Percentiles rank a stretch among this genome's conserved stretches.
Evolutionary conservation across 495 filamentous ascomycete species (phyloP).

Genomic region (Aspergillus egyptiacus): DNA sequence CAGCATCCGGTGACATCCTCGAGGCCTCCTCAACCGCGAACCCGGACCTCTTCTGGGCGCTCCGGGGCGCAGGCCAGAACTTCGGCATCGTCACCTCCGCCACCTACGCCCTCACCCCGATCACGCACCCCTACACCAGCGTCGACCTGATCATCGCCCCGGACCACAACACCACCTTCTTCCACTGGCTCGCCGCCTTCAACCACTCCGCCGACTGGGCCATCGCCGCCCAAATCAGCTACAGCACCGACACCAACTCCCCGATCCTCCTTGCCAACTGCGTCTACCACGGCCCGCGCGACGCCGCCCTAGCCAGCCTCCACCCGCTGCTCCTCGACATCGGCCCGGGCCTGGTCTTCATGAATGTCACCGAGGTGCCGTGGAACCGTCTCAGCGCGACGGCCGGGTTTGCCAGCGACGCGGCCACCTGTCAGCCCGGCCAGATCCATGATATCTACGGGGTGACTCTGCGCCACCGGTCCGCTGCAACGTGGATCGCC

Average conservation of each 20-base stretch:
- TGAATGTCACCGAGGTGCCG: neutral
- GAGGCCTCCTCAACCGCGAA: conserved; percentile 25
- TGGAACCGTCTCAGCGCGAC: neutral
- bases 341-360: neutral
- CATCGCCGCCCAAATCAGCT: neutral
- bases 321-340: neutral
- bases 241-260: neutral
- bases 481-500: neutral
- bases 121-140: conserved; percentile 28
- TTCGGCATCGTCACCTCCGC: conserved; percentile 54
- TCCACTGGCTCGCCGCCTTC: neutral
- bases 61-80: conserved; percentile 57
- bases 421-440: neutral
- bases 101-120: conserved; percentile 44
- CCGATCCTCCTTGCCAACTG: neutral
- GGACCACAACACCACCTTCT: neutral
- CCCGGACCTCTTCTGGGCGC: conserved; percentile 51
- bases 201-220: neutral
- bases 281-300: neutral
- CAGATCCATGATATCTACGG: neutral
- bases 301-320: neutral
- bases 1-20: conserved; percentile 46
- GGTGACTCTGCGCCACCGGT: neutral
- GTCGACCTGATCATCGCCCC: conserved; percentile 29
- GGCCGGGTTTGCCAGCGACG: neutral